These are phyloP conservation scores for Barbarea vulgaris DNA, from an alignment of 345 rosid genomes.

Conservation along the genomic window DNA sequence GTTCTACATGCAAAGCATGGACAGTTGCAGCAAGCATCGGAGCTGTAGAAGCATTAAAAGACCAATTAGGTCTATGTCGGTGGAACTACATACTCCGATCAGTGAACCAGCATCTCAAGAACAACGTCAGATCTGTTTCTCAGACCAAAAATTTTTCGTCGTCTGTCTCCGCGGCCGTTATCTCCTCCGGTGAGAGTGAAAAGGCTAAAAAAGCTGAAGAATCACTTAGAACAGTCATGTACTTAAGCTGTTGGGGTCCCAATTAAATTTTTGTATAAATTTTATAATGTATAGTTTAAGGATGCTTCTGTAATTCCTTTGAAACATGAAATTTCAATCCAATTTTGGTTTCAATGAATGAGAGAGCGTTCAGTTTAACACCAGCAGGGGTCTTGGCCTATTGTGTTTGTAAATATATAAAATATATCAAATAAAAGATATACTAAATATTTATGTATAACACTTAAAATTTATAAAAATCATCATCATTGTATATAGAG, in stretches of 20 bases:
- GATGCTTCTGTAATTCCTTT: not conserved
- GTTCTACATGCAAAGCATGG: slow-evolving; percentile 51
- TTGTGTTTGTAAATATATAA: no score
- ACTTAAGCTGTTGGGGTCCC: slow-evolving; percentile 84
- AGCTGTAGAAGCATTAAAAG: slow-evolving; percentile 58
- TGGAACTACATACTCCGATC: slow-evolving; percentile 53
- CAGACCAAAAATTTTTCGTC: slow-evolving; percentile 40
- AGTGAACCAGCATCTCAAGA: slow-evolving; percentile 40
- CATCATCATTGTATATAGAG: no score
- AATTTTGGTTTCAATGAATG: not conserved
- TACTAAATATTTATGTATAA: no score
- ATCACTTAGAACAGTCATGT: slow-evolving; percentile 77
- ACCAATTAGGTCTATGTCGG: slow-evolving; percentile 50
- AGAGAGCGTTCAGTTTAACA: not conserved
- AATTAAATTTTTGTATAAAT: slow-evolving; percentile 16
- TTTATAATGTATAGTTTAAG: not conserved
- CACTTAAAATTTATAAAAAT: no score
- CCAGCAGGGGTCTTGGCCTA: no score
- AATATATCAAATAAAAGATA: no score
- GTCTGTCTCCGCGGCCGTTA: slow-evolving; percentile 24
- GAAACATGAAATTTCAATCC: not conserved
- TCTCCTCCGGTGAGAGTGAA: slow-evolving; percentile 31
- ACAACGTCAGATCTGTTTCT: slow-evolving; percentile 42
- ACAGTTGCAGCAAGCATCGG: slow-evolving; percentile 53
- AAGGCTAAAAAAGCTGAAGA: slow-evolving; percentile 61